These are phyloP conservation scores for Gyromitra esculenta DNA, from an alignment of 2,329 filamentous ascomycete genomes.

Conservation along the genomic window DNA sequence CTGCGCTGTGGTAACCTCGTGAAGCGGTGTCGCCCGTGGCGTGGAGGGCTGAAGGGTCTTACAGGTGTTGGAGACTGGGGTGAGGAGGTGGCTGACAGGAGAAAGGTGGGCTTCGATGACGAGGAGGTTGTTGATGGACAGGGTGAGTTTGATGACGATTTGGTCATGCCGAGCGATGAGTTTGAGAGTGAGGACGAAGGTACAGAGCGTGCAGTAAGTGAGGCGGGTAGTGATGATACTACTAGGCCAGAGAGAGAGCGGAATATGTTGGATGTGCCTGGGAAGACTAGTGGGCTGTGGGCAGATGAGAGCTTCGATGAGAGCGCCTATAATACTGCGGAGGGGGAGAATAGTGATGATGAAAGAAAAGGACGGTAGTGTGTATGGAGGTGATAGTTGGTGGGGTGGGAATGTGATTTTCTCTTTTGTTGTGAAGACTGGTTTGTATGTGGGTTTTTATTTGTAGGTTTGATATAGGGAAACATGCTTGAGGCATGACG, in stretches of 20 bases:
- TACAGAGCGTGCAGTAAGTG: conserved; percentile 49
- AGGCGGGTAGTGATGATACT: conserved; percentile 47
- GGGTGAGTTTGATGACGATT: conserved; percentile 57
- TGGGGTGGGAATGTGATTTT: not conserved
- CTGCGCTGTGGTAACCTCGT: conserved; percentile 85
- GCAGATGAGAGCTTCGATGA: conserved; percentile 54
- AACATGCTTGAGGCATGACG: conserved; percentile 18
- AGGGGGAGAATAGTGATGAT: conserved; percentile 52
- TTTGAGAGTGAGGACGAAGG: conserved; percentile 59
- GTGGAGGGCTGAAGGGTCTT: conserved; percentile 81
- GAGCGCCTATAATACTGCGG: conserved; percentile 57
- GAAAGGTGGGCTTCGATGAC: conserved; percentile 55
- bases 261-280: conserved; percentile 13
- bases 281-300: conserved; percentile 32
- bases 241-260: conserved; percentile 26
- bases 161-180: conserved; percentile 34
- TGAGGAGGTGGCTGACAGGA: conserved; percentile 56
- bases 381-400: not conserved
- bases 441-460: conserved; percentile 1
- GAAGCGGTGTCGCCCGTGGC: conserved; percentile 89
- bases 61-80: conserved; percentile 59
- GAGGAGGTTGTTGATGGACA: conserved; percentile 53
- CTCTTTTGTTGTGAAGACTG: not conserved
- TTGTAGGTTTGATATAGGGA: conserved; percentile 8
- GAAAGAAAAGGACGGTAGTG: conserved; percentile 19